Base-by-base conservation (phyloP, 2,329 filamentous ascomycete genomes). In the Diplodia intermedia region DNA sequence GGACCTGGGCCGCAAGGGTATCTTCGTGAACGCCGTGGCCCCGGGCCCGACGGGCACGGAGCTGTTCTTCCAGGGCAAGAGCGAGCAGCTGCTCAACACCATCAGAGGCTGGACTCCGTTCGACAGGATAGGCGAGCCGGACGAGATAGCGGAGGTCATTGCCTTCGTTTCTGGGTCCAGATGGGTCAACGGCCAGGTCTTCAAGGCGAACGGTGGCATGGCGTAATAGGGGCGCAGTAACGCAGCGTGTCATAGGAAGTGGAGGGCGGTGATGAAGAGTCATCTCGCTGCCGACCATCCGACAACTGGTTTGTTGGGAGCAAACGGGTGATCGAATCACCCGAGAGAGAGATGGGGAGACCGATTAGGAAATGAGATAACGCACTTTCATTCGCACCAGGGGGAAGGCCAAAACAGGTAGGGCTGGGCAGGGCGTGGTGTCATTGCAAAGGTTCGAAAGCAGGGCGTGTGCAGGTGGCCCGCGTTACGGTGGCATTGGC, bases 31-130 rank as follows among this genome's bases (percentile, higher is more conserved):
- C 71, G 78, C 78, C 11, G 74, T 86, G 18, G 82, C 84, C 0
- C 85, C 85, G 0, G 85, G 85, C 0, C 86, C 86, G 1, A 88
- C 85, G 0, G 83, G 75, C 0, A 88, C 86, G 0, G 86, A 87
- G 4, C 74, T 88, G 38, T 63, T 63, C 47, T 63, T 38, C n/a
- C 12, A 53, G 47, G 60, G 47, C n/a, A 63, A 63, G 60, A 63
- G 60, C 89, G 88, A 73, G 79, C 82, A 66, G 75, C 73, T 80
- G 71, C 73, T 23, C 76, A 85, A 81, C 26, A 69, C 29, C 15
- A 56, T 56, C 9, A 49, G 14, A 7, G 18, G 54, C 14, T 67
- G 53, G 54, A 49, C 29, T 11, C 52, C 40, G 40, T 60, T 60
- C 36, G 20, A 52, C 20, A 36, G 65, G 31, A 49, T 76, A 11